phyloP scores from a whole-genome alignment of 176 grass and related monocot species.

The Avena sativa region DNA sequence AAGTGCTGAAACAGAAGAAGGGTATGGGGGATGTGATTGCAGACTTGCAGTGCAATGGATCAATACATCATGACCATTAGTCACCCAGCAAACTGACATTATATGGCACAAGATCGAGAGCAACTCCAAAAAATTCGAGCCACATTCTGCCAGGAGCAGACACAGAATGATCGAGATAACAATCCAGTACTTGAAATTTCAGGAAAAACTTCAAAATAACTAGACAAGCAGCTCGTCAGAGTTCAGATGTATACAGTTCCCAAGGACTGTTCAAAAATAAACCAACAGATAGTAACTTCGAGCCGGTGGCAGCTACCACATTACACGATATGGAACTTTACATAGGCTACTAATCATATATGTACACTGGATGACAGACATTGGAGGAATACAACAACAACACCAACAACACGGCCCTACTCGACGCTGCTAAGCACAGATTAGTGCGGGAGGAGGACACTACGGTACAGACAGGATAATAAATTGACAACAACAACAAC shows the following conservation, averaged over 20 bases:
- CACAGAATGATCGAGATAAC: not conserved
- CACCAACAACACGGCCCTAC: slow-evolving; percentile 27
- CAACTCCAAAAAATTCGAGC: too few species aligned
- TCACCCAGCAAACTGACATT: too few species aligned
- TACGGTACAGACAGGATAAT: slow-evolving; percentile 10
- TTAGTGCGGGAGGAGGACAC: slow-evolving; percentile 46
- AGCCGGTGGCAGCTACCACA: slow-evolving; percentile 31
- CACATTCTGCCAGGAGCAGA: not conserved
- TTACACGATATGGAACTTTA: slow-evolving; percentile 48
- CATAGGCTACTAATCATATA: slow-evolving; percentile 53
- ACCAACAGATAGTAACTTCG: slow-evolving; percentile 37
- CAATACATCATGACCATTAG: too few species aligned
- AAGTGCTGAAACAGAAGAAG: too few species aligned
- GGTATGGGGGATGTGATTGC: too few species aligned
- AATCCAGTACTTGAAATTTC: not conserved
- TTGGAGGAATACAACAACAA: slow-evolving; percentile 33
- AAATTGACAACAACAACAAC: slow-evolving; percentile 43
- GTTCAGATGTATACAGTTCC: slow-evolving; percentile 32
- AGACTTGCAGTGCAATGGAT: too few species aligned
- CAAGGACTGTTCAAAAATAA: slow-evolving; percentile 3
- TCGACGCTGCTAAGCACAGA: slow-evolving; percentile 34
- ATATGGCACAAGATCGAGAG: too few species aligned
- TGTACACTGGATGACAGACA: slow-evolving; percentile 40
- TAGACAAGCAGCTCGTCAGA: slow-evolving; percentile 14
- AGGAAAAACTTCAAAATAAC: not conserved